Evolutionary conservation across 257 asterid species (phyloP).

Genomic region (Solanum chiquidenum): DNA sequence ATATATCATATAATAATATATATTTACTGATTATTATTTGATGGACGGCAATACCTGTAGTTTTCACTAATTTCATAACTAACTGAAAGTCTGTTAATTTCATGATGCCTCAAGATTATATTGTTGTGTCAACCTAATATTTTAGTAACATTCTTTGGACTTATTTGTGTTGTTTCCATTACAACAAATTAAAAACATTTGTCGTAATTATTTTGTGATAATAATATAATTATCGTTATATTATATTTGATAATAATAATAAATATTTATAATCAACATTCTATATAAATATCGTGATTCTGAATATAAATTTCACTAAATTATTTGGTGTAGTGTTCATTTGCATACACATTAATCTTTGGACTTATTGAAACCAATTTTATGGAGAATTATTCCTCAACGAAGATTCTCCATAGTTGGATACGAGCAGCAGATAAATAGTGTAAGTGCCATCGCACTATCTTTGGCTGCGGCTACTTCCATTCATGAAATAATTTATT

Average conservation of each 20-base stretch:
- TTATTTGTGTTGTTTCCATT: neutral
- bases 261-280: rapidly evolving
- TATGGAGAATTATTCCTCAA: neutral
- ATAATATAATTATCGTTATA: no score
- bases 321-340: neutral
- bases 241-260: no score
- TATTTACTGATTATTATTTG: neutral
- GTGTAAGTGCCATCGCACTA: neutral
- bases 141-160: neutral
- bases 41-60: neutral
- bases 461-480: neutral
- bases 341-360: neutral
- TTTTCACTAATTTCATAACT: neutral
- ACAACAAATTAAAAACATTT: no score
- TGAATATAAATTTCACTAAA: neutral
- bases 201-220: neutral
- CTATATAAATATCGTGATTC: no score
- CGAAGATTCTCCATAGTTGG: neutral
- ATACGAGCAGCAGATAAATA: neutral
- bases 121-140: neutral
- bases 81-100: neutral
- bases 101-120: neutral
- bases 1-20: neutral
- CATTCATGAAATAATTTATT: neutral
- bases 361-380: neutral